A percentile compares a stretch with the other conserved stretches of the same genome.
phyloP scores from a whole-genome alignment of 2,329 filamentous ascomycete species.

The Cucurbitaria berberidis region DNA sequence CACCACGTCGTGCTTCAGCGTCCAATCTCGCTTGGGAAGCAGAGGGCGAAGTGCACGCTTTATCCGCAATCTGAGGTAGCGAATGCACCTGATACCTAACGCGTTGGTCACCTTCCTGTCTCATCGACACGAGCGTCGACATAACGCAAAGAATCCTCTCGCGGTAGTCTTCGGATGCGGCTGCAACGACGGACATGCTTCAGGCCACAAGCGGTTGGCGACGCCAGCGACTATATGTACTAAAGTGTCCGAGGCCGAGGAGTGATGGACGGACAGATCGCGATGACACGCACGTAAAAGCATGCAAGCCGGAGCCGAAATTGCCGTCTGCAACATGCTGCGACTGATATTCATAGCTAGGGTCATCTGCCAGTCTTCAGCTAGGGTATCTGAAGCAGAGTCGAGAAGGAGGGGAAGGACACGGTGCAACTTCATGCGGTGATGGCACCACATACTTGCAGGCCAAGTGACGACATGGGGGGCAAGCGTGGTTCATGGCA shows the following conservation, averaged over 20 bases:
- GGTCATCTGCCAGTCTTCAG: not conserved
- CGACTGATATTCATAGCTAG: not conserved
- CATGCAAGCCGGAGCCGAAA: slow-evolving; percentile 3
- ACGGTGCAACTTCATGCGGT: slow-evolving; percentile 6
- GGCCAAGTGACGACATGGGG: slow-evolving; percentile 2
- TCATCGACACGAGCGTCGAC: not conserved
- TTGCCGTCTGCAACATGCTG: slow-evolving; percentile 8
- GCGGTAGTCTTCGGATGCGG: not conserved
- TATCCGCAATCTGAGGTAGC: slow-evolving; percentile 5
- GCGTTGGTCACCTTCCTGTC: not conserved
- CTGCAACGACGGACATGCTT: not conserved
- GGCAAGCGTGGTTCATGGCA: not conserved
- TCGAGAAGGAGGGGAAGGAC: not conserved
- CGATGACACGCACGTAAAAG: slow-evolving; percentile 1
- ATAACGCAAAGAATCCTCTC: not conserved
- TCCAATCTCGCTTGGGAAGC: not conserved
- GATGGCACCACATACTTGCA: slow-evolving; percentile 2
- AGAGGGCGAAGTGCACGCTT: not conserved
- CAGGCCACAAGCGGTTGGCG: slow-evolving; percentile 9
- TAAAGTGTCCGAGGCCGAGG: not conserved
- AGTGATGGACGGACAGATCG: slow-evolving; percentile 9
- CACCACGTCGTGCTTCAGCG: not conserved
- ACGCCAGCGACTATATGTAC: slow-evolving; percentile 5
- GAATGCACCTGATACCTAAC: not conserved
- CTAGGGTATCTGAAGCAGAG: not conserved